phyloP scores from a whole-genome alignment of 257 asterid species.

The Salvia rosmarinus region DNA sequence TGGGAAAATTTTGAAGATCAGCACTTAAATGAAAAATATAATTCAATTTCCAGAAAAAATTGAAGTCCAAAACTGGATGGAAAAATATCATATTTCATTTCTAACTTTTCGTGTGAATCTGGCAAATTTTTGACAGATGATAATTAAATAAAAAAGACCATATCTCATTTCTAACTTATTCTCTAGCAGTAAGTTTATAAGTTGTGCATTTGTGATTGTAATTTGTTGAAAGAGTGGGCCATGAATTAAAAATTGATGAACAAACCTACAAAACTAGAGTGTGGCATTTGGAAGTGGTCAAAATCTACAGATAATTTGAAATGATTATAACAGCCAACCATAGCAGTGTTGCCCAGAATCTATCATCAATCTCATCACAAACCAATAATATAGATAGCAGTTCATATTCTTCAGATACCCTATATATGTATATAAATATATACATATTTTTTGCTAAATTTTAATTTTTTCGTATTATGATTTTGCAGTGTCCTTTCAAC shows the following conservation, averaged over 20 bases:
- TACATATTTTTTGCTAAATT: not conserved
- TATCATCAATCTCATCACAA: slow-evolving; percentile 39
- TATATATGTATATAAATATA: not conserved
- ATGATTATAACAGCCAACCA: slow-evolving; percentile 40
- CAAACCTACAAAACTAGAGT: slow-evolving; percentile 32
- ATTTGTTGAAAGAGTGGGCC: slow-evolving; percentile 48
- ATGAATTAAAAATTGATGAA: slow-evolving; percentile 22
- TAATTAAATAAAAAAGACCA: not conserved
- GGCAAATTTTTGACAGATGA: no score
- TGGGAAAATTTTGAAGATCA: no score
- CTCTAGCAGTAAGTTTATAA: not conserved
- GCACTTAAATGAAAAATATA: no score
- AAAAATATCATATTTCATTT: no score
- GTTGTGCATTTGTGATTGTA: slow-evolving; percentile 35
- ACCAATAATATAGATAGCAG: slow-evolving; percentile 1
- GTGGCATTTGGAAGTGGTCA: slow-evolving; percentile 40
- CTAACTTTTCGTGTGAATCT: no score
- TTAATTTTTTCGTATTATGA: slow-evolving; percentile 32
- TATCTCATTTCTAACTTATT: not conserved
- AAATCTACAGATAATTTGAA: slow-evolving; percentile 38
- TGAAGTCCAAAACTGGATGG: no score
- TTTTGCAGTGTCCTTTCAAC: slow-evolving; percentile 64
- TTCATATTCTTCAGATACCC: slow-evolving; percentile 11
- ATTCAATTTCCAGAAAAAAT: no score
- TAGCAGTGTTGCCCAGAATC: slow-evolving; percentile 38